Percentiles rank a stretch among this genome's conserved stretches.
Conservation (phyloP, 1,139 yeast species). For the Yamadazyma kanchanaburiensis region DNA sequence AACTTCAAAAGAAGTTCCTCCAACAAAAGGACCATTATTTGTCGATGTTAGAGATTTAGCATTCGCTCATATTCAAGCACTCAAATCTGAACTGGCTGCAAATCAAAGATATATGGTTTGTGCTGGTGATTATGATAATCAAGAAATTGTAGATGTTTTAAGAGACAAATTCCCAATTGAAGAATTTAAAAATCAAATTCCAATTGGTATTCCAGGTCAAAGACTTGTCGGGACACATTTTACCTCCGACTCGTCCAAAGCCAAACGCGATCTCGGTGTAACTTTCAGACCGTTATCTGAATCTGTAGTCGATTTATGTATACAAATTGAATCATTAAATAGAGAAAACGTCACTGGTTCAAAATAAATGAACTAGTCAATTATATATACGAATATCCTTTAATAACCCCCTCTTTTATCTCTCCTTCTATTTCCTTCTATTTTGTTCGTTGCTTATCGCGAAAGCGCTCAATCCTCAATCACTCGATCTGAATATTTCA, state of each 20-base stretch:
- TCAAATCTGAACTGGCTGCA: conserved; percentile 18
- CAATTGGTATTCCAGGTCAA: conserved; percentile 20
- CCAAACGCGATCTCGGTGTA: conserved; percentile 15
- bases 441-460: not conserved
- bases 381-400: no score
- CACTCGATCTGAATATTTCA: no score
- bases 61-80: conserved; percentile 29
- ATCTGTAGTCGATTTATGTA: conserved; percentile 37
- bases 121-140: conserved; percentile 26
- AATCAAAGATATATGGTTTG: conserved; percentile 26
- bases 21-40: conserved; percentile 22
- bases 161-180: conserved; percentile 9
- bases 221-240: conserved; percentile 19
- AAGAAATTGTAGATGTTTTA: conserved; percentile 22
- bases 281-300: conserved; percentile 31
- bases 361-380: conserved; percentile 1
- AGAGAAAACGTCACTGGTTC: not conserved
- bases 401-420: no score
- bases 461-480: no score
- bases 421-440: not conserved
- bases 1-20: conserved; percentile 17
- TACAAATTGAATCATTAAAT: conserved; percentile 20
- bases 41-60: conserved; percentile 43
- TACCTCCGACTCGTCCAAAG: conserved; percentile 19
- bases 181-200: conserved; percentile 8